Conservation (phyloP, 1,284 basidiomycete species). For the Ceratobasidium sp. region DNA sequence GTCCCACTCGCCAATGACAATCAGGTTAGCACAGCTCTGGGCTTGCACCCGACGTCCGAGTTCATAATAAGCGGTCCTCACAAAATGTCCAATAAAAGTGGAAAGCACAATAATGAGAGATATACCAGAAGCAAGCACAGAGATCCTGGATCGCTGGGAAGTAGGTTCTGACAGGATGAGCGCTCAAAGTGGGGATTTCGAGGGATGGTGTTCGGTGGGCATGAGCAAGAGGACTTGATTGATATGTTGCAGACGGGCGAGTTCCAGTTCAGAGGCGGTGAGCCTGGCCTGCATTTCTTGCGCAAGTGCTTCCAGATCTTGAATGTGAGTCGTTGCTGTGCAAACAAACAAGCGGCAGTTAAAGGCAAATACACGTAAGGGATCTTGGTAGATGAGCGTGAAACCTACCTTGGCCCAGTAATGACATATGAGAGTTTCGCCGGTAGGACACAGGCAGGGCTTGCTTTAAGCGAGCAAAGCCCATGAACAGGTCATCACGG, state of each 20-base stretch:
- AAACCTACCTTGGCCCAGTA: slow-evolving; percentile 82
- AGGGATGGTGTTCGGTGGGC: slow-evolving; percentile 69
- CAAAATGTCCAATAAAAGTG: slow-evolving; percentile 17
- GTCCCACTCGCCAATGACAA: slow-evolving; percentile 16
- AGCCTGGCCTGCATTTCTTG: slow-evolving; percentile 76
- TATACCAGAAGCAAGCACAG: neutral
- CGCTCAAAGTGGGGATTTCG: slow-evolving; percentile 29
- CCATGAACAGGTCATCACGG: slow-evolving; percentile 86
- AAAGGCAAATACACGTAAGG: slow-evolving; percentile 12
- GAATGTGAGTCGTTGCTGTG: slow-evolving; percentile 81
- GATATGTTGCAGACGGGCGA: slow-evolving; percentile 76
- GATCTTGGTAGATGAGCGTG: slow-evolving; percentile 28
- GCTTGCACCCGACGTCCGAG: slow-evolving; percentile 10
- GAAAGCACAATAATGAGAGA: slow-evolving; percentile 39
- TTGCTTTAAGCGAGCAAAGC: slow-evolving; percentile 85
- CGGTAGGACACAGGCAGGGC: slow-evolving; percentile 85
- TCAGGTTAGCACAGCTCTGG: neutral
- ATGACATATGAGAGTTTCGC: slow-evolving; percentile 88
- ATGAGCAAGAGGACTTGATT: slow-evolving; percentile 87
- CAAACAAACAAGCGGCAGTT: slow-evolving; percentile 34
- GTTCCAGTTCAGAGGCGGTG: slow-evolving; percentile 78
- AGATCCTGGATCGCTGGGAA: neutral
- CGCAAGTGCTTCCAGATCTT: slow-evolving; percentile 79
- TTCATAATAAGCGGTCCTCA: slow-evolving; percentile 34
- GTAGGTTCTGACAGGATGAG: slow-evolving; percentile 20